A percentile compares a stretch with the other conserved stretches of the same genome.
Evolutionary conservation across 148 eudicot species (phyloP).

Genomic region (Chenopodium berlandieri): DNA sequence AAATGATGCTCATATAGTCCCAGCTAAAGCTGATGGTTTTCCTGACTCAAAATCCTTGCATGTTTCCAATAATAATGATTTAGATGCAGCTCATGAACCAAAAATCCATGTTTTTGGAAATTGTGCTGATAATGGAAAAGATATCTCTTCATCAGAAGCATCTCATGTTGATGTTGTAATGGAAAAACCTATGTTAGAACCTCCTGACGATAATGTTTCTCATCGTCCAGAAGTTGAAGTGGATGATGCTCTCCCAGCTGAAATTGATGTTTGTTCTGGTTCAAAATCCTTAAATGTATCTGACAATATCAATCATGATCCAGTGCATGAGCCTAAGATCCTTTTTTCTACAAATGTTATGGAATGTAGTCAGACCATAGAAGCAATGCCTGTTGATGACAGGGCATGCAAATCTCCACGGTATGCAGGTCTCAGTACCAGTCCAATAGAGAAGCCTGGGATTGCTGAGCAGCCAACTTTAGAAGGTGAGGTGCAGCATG

Average conservation of each 20-base stretch:
- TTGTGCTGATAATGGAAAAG: conserved; percentile 19
- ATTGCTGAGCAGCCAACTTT: conserved; percentile 9
- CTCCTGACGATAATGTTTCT: conserved; percentile 15
- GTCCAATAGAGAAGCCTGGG: conserved; percentile 2
- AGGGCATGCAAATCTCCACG: conserved; percentile 4
- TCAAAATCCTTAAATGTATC: background rate
- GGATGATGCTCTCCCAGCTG: conserved; percentile 7
- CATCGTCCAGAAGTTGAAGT: background rate
- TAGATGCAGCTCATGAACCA: conserved; percentile 14
- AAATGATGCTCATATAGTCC: conserved; percentile 7
- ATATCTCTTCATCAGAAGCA: conserved; percentile 20
- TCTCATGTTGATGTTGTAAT: conserved; percentile 6
- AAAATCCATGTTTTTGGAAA: background rate
- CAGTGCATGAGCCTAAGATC: conserved; percentile 3
- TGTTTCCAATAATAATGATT: background rate
- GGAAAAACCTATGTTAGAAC: conserved; percentile 25
- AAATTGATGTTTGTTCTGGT: conserved; percentile 10
- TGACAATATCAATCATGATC: background rate
- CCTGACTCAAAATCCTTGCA: conserved; percentile 3
- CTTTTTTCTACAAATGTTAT: background rate
- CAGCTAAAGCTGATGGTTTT: conserved; percentile 2
- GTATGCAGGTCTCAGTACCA: background rate
- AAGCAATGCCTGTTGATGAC: conserved; percentile 1
- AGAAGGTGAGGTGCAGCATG: conserved; percentile 1
- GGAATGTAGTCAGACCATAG: background rate